These are phyloP conservation scores for Pichia sp. DNA, from an alignment of 1,139 yeast genomes.

Conservation along the genomic window DNA sequence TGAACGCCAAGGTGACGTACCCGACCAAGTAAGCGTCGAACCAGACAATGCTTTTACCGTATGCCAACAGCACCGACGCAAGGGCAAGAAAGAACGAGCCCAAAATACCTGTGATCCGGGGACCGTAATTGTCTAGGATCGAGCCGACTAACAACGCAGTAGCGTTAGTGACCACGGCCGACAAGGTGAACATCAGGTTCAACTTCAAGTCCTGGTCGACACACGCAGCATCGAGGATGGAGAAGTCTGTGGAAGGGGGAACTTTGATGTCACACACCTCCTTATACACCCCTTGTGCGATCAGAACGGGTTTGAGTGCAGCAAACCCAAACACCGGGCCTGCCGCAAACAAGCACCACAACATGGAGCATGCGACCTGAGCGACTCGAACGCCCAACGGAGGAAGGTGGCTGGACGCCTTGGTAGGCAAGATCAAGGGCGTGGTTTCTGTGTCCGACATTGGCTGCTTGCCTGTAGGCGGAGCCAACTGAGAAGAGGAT, in stretches of 20 bases:
- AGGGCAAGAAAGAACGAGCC: conserved; percentile 57
- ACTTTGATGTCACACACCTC: conserved; percentile 45
- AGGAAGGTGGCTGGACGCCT: conserved; percentile 9
- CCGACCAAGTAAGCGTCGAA: conserved; percentile 64
- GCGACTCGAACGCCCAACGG: conserved; percentile 27
- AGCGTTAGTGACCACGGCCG: conserved; percentile 84
- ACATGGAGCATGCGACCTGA: conserved; percentile 65
- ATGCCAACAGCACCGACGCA: conserved; percentile 49
- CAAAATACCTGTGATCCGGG: conserved; percentile 68
- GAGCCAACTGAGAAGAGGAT: background rate
- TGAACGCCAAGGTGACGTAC: conserved; percentile 63
- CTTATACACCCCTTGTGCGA: conserved; percentile 71
- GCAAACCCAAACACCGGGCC: conserved; percentile 96
- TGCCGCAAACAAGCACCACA: conserved; percentile 87
- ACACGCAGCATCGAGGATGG: conserved; percentile 39
- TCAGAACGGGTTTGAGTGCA: conserved; percentile 79
- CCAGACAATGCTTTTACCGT: conserved; percentile 31
- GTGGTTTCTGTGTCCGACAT: conserved; percentile 16
- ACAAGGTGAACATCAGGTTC: conserved; percentile 77
- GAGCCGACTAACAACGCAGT: conserved; percentile 80
- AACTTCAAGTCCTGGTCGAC: conserved; percentile 73
- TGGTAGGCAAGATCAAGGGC: conserved; percentile 11
- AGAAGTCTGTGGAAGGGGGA: background rate
- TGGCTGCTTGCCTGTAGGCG: background rate
- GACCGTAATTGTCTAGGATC: conserved; percentile 73